Conservation (phyloP, 2,329 filamentous ascomycete species). For the Escovopsis weberi region DNA sequence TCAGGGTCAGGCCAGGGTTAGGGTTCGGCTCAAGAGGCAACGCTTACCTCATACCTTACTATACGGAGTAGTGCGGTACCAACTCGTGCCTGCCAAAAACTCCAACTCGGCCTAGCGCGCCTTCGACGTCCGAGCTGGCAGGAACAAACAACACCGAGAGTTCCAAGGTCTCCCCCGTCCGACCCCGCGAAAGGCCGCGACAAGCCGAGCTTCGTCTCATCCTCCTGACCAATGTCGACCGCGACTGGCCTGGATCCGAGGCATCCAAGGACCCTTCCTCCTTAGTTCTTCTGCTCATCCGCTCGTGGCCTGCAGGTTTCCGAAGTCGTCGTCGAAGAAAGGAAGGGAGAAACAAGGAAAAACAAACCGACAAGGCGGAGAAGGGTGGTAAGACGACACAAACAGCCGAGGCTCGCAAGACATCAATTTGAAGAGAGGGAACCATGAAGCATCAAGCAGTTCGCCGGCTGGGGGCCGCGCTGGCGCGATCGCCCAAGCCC, state of each 20-base stretch:
- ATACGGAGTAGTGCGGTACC: too few species aligned
- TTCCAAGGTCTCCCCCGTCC: not conserved
- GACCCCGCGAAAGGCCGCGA: conserved; percentile 20
- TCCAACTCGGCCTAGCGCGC: too few species aligned
- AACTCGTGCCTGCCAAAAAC: too few species aligned
- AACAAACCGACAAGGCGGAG: not conserved
- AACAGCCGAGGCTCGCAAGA: not conserved
- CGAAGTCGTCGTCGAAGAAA: too few species aligned
- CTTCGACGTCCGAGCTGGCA: too few species aligned
- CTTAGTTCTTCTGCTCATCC: conserved; percentile 5
- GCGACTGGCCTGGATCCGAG: conserved; percentile 1
- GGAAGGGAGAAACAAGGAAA: not conserved
- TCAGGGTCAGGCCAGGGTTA: too few species aligned
- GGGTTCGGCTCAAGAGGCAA: too few species aligned
- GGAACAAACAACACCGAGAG: too few species aligned
- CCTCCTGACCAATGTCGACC: conserved; percentile 8
- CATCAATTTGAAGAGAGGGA: not conserved
- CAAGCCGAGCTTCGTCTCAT: conserved; percentile 23
- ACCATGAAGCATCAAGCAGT: conserved; percentile 20
- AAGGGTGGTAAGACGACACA: too few species aligned
- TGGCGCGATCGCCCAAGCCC: conserved; percentile 8
- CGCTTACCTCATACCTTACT: too few species aligned
- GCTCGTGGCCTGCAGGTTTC: not conserved
- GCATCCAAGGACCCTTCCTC: conserved; percentile 2
- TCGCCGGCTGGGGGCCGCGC: conserved; percentile 16